Percentiles rank a stretch among this genome's conserved stretches.
Conservation (phyloP, 805 yeast species). For the Suhomyces sp. region DNA sequence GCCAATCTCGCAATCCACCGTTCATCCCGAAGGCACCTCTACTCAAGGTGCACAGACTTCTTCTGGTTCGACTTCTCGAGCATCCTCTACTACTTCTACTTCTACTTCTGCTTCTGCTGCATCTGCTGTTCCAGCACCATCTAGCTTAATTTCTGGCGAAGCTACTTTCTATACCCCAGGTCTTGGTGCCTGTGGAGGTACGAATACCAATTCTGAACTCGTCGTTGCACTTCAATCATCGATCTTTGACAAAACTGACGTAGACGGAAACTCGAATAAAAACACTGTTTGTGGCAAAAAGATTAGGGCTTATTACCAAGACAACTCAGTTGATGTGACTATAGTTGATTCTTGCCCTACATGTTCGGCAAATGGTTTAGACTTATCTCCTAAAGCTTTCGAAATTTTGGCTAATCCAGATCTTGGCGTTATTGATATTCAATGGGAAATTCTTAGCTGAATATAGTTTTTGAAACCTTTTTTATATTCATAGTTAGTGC, state of each 20-base stretch:
- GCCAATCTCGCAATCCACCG: not conserved
- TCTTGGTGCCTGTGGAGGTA: conserved; percentile 53
- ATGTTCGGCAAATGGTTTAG: conserved; percentile 48
- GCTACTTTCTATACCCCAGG: conserved; percentile 48
- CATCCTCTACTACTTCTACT: not conserved
- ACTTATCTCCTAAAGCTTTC: conserved; percentile 61
- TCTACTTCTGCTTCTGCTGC: not conserved
- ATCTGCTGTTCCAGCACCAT: not conserved
- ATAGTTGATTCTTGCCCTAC: conserved; percentile 57
- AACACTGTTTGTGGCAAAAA: conserved; percentile 48
- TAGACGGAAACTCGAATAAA: conserved; percentile 36
- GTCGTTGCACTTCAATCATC: conserved; percentile 49
- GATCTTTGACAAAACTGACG: conserved; percentile 33
- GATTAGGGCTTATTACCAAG: conserved; percentile 43
- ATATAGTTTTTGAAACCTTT: not conserved
- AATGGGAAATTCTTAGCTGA: conserved; percentile 40
- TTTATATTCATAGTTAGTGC: not conserved
- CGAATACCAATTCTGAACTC: conserved; percentile 41
- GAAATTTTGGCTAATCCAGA: conserved; percentile 45
- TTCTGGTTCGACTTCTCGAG: not conserved
- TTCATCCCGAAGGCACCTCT: not conserved
- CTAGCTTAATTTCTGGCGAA: conserved; percentile 30
- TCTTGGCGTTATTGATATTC: conserved; percentile 51
- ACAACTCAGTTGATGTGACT: conserved; percentile 51
- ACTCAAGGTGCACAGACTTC: not conserved